phyloP scores from a whole-genome alignment of 441 rosid genomes.

The Euphorbia schlechtendalii region DNA sequence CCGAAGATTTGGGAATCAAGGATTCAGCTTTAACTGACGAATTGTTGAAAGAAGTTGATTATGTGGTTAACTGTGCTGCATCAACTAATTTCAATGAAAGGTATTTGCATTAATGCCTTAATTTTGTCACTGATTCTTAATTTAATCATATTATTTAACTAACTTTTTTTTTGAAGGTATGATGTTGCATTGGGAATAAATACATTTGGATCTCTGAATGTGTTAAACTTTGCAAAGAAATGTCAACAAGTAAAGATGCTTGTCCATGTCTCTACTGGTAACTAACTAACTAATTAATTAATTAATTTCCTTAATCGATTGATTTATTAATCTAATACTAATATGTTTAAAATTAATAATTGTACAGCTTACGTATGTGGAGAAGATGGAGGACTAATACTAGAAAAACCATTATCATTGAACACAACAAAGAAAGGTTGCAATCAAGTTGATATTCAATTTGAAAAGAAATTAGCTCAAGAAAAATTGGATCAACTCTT shows the following conservation, averaged over 20 bases:
- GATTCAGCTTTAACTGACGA: conserved; percentile 35
- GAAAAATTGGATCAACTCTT: too few relatives aligned
- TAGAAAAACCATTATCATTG: conserved; percentile 24
- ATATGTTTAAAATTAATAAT: too few relatives aligned
- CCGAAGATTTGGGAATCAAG: conserved; percentile 2
- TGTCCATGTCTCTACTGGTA: conserved; percentile 53
- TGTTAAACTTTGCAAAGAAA: conserved; percentile 36
- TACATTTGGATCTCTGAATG: conserved; percentile 35
- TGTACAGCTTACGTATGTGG: background rate
- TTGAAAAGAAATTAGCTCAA: conserved; percentile 20
- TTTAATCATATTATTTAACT: too few relatives aligned
- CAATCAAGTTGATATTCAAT: conserved; percentile 21
- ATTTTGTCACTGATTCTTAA: too few relatives aligned
- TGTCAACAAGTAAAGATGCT: conserved; percentile 26
- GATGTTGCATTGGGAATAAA: conserved; percentile 34
- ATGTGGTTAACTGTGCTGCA: conserved; percentile 64
- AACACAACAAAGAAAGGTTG: conserved; percentile 17
- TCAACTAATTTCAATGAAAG: conserved; percentile 81
- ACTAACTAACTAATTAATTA: too few relatives aligned
- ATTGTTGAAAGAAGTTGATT: conserved; percentile 50
- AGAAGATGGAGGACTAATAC: background rate
- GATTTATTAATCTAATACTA: too few relatives aligned
- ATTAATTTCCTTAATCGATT: too few relatives aligned
- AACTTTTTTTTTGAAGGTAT: conserved; percentile 12
- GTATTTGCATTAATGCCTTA: conserved; percentile 21